Evolutionary conservation across 2,329 filamentous ascomycete species (phyloP).

Genomic region (Colletotrichum sp.): DNA sequence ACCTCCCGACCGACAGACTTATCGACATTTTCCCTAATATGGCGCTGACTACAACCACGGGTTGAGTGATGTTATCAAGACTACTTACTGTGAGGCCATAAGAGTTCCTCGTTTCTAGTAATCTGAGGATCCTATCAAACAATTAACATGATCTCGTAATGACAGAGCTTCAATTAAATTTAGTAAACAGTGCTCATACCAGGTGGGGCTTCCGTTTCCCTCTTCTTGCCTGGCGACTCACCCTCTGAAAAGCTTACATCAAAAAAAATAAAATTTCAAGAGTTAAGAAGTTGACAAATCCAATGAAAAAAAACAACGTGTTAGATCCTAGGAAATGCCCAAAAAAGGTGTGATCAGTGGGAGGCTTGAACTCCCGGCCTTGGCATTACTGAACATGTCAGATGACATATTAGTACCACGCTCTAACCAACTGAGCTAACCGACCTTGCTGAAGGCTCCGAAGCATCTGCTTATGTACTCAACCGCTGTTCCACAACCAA

Average conservation of each 20-base stretch:
- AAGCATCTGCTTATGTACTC: fast-evolving
- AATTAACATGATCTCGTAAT: background rate
- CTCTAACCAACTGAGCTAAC: background rate
- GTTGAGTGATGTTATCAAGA: background rate
- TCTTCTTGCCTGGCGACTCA: background rate
- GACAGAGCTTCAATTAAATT: too few species aligned
- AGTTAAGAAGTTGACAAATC: background rate
- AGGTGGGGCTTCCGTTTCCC: too few species aligned
- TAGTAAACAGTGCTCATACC: too few species aligned
- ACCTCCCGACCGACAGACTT: background rate
- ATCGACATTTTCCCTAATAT: background rate
- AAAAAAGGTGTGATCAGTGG: background rate
- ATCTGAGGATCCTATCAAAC: background rate
- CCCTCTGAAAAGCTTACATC: background rate
- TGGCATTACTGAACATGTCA: background rate
- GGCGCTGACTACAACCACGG: too few species aligned
- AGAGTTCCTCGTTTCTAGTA: background rate
- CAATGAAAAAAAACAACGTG: background rate
- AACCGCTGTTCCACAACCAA: fast-evolving
- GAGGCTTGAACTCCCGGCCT: background rate
- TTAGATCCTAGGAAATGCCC: background rate
- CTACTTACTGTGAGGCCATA: background rate
- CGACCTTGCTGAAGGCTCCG: fast-evolving
- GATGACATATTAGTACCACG: background rate
- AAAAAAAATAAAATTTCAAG: background rate